Conservation (phyloP, 2,329 filamentous ascomycete genomes). For the Apiospora sp. region DNA sequence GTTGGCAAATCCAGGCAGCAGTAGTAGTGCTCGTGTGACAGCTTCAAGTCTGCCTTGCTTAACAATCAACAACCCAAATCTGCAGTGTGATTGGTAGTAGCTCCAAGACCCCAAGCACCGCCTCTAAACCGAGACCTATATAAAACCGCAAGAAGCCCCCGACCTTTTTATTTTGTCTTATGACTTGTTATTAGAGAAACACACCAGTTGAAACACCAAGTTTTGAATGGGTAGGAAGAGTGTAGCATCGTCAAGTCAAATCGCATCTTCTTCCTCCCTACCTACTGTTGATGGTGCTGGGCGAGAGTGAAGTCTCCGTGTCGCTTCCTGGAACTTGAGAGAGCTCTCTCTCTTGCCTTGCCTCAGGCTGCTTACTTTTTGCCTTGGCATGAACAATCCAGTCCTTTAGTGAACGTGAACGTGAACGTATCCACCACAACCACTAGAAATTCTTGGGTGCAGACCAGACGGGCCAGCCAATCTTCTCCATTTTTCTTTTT, state of each 20-base stretch:
- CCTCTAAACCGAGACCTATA: neutral
- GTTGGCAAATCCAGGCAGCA: slow-evolving; percentile 31
- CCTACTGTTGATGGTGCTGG: neutral
- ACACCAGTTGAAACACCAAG: slow-evolving; percentile 1
- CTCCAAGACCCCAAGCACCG: neutral
- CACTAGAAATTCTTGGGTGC: slow-evolving; percentile 15
- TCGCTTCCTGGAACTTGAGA: neutral
- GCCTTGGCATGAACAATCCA: neutral
- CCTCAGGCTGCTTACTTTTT: neutral
- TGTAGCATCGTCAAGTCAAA: slow-evolving; percentile 20
- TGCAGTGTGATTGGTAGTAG: slow-evolving; percentile 29
- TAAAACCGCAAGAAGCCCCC: neutral
- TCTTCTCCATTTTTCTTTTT: neutral
- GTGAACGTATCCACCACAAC: neutral
- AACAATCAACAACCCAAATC: slow-evolving; percentile 34
- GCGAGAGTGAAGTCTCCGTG: neutral
- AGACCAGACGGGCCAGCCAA: neutral
- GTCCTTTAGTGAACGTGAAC: neutral
- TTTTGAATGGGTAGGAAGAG: neutral
- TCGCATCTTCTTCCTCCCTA: neutral
- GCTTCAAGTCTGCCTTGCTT: slow-evolving; percentile 41
- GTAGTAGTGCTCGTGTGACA: slow-evolving; percentile 24
- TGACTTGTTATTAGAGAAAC: neutral
- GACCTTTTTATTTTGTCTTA: neutral
- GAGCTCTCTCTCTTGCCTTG: neutral